Percentiles rank a stretch among this genome's conserved stretches.
These are phyloP conservation scores for Salix exigua DNA, from an alignment of 345 rosid genomes.

Conservation along the genomic window DNA sequence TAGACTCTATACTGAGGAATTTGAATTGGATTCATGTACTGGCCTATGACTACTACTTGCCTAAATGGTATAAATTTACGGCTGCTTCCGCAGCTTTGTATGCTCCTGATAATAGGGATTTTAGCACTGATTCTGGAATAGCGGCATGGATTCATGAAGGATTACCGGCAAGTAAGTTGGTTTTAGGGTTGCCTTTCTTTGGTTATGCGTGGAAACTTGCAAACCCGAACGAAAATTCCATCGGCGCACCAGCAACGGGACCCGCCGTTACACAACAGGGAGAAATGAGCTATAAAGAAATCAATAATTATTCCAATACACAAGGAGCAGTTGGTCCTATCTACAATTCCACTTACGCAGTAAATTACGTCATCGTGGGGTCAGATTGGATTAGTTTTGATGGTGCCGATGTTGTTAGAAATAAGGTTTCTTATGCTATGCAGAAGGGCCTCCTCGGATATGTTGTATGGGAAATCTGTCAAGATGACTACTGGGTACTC, in stretches of 20 bases:
- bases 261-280: conserved; percentile 10
- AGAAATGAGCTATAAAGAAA: conserved; percentile 7
- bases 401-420: conserved; percentile 7
- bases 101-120: conserved; percentile 2
- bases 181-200: conserved; percentile 32
- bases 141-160: conserved; percentile 24
- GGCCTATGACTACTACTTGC: conserved; percentile 25
- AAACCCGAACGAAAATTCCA: conserved; percentile 5
- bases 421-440: neutral
- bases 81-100: conserved; percentile 25
- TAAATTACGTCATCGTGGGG: conserved; percentile 10
- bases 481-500: conserved; percentile 24
- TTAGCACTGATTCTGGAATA: conserved; percentile 24
- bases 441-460: neutral
- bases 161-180: conserved; percentile 21
- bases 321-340: conserved; percentile 24
- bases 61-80: conserved; percentile 15
- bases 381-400: conserved; percentile 25
- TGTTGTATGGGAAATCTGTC: conserved; percentile 19
- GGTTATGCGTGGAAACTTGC: conserved; percentile 27
- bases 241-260: conserved; percentile 9
- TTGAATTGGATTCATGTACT: conserved; percentile 30
- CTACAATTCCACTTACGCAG: conserved; percentile 4
- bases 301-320: conserved; percentile 20
- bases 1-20: conserved; percentile 19